Evolutionary conservation across 768 basidiomycete genomes (phyloP), one percentile per base, ranked within the genome.

Genomic region (Holtermanniella nyarrowii): DNA sequence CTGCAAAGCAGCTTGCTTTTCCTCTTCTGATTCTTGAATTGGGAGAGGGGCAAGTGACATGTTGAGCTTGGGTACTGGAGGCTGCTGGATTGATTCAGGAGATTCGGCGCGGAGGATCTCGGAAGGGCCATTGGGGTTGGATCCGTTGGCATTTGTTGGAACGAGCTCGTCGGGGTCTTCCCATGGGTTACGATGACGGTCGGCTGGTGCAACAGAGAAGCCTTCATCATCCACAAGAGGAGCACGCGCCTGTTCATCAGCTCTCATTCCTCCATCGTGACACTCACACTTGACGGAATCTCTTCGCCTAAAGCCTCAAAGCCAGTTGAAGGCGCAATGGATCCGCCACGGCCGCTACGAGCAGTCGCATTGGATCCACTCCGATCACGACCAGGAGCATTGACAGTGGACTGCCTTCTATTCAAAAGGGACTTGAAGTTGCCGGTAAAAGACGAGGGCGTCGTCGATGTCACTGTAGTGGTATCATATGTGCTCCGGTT

Each of bases 201-300:
- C 70, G 1, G 65, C 57, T 3, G 75, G 75, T 10, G 74, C 70
- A 2, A 75, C 64, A 4, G 71, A 69, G 63, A 69, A 76, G 2
- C 75, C 75, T 40, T 75, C 73, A 1, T 60, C 61, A 27, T 76
- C 75, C 16, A 75, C 71, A 0, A 52, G 46, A 23, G 55, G 54
- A 26, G 55, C 51, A 44, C 51, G 24, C 31, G 31, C 21, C 14
- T 13, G 49, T 23, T 55, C 48, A n/a, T 46, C 3, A 42, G 41
- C 43, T 16, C 21, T 11, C 18, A 23, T 21, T 20, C 39, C 22
- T 40, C 12, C 43, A 46, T 3, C 24, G 26, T 18, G 40, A 20
- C 43, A 37, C 48, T 22, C 43, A 18, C 22, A 59, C 54, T 21
- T 50, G 24, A 39, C 46, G 37, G 42, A 26, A 1, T 25, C 51